Base-by-base conservation (phyloP, 1,139 yeast species). In the Geotrichum fermentans region DNA sequence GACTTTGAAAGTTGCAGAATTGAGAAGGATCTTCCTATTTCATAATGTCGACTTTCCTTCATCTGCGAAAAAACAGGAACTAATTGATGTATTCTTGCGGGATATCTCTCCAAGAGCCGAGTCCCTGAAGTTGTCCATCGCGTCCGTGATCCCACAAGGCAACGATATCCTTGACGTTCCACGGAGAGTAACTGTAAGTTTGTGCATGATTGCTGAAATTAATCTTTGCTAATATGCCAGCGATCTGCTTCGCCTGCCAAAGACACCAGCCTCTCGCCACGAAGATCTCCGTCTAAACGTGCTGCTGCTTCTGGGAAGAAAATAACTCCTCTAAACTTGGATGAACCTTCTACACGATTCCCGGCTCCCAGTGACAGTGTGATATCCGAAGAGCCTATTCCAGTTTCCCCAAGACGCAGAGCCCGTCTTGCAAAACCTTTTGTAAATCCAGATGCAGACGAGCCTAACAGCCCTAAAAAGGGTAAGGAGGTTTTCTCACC, bases 21-120 rank as follows among this genome's bases (percentile, higher is more conserved):
- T 88, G 59, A 73, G 92, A 56, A 73, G 79, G 35, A 72, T 85
- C 36, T 71, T 88, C 51, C 66, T 72, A 30, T 78, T 76, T 48
- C 75, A 85, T 61, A 71, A 74, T n/a, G 71, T 87, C 20, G 66
- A 67, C 7, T 80, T 73, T 60, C 74, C 82, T 0, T 72, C 84
- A 3, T 73, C 77, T 46, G 80, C 86, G 8, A 83, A 80, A 60
- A 88, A 88, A 64, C 66, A 75, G 3, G 78, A 76, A 8, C 70
- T 85, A 51, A 66, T 86, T 7, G 70, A 69, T 16, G 61, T 83
- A 4, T 85, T 81, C 62, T 66, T 73, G 16, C 61, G 67, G 2
- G 62, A 78, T n/a, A 69, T 85, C 40, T 61, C 63, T 11, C 73
- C 78, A 0, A 65, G 68, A 11, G 68, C 78, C 5, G 26, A 29